These are phyloP conservation scores for Bremia lactucae DNA, from an alignment of 352 stramenopile species.

Conservation along the genomic window DNA sequence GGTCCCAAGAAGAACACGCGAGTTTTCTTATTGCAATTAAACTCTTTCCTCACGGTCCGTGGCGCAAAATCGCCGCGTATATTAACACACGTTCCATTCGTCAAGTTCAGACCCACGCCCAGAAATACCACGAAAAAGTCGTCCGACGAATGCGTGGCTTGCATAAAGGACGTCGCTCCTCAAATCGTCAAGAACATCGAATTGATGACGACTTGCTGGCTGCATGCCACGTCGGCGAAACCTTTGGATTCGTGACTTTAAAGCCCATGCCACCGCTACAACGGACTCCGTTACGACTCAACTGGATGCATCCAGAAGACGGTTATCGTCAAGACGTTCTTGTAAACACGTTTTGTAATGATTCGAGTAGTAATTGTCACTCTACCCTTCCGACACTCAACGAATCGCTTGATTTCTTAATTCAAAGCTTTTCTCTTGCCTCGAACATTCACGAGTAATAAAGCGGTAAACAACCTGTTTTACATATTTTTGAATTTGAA, in stretches of 20 bases:
- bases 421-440: no score
- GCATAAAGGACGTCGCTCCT: conserved; percentile 31
- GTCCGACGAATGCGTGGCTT: conserved; percentile 31
- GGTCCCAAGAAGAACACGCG: conserved; percentile 49
- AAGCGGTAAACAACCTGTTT: no score
- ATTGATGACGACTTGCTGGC: conserved; percentile 29
- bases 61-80: conserved; percentile 33
- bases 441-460: no score
- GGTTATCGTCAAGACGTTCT: background rate
- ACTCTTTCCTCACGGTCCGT: conserved; percentile 40
- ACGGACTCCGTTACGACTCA: no score
- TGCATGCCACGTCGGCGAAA: conserved; percentile 24
- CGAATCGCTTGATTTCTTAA: conserved; percentile 53
- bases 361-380: no score
- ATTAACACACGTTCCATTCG: conserved; percentile 45
- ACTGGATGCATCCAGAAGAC: no score
- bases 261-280: conserved; percentile 15
- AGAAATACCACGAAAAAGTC: conserved; percentile 57
- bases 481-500: no score
- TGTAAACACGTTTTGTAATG: no score
- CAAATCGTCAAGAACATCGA: conserved; percentile 26
- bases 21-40: conserved; percentile 48
- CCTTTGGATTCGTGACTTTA: no score
- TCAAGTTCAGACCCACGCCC: conserved; percentile 51
- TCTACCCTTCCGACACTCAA: conserved; percentile 34